A percentile compares a stretch with the other conserved stretches of the same genome.
Conservation (phyloP, 495 filamentous ascomycete genomes). For the Thermochaetoides thermophila region DNA sequence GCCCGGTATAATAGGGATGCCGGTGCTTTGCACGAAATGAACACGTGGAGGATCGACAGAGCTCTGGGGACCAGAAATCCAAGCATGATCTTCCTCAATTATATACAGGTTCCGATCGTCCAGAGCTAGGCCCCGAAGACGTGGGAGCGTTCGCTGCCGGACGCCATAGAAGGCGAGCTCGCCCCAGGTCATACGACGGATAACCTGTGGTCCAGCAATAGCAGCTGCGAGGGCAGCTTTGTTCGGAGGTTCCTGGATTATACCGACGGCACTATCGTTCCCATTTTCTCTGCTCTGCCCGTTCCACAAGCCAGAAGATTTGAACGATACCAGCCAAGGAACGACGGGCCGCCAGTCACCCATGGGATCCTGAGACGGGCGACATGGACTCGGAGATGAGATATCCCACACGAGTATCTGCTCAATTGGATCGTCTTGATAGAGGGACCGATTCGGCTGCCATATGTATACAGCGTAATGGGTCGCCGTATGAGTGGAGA, state of each 20-base stretch:
- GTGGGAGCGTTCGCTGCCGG: conserved; percentile 41
- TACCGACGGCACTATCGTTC: no score
- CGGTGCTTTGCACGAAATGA: conserved; percentile 33
- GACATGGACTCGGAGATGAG: conserved; percentile 36
- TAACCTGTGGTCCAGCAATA: conserved; percentile 32
- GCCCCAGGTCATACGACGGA: conserved; percentile 39
- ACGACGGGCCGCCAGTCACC: conserved; percentile 23
- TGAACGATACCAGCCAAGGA: conserved; percentile 5
- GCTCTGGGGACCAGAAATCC: conserved; percentile 31
- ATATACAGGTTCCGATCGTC: conserved; percentile 35
- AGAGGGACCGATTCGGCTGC: conserved; percentile 47
- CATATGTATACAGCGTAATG: conserved; percentile 55
- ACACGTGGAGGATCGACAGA: conserved; percentile 26
- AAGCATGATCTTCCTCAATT: conserved; percentile 34
- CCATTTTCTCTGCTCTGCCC: conserved; percentile 5
- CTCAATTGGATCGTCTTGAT: conserved; percentile 47
- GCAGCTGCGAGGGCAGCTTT: conserved; percentile 5
- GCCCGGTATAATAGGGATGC: conserved; percentile 33
- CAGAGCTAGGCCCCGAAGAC: conserved; percentile 38
- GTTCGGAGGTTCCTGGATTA: not conserved
- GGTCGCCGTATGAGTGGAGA: conserved; percentile 44
- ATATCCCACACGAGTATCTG: conserved; percentile 56
- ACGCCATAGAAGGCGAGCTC: conserved; percentile 43
- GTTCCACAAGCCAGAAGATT: conserved; percentile 15
- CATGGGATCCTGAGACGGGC: conserved; percentile 39